Evolutionary conservation across 1,284 basidiomycete genomes (phyloP).

Genomic region (Trichosporon sp.): DNA sequence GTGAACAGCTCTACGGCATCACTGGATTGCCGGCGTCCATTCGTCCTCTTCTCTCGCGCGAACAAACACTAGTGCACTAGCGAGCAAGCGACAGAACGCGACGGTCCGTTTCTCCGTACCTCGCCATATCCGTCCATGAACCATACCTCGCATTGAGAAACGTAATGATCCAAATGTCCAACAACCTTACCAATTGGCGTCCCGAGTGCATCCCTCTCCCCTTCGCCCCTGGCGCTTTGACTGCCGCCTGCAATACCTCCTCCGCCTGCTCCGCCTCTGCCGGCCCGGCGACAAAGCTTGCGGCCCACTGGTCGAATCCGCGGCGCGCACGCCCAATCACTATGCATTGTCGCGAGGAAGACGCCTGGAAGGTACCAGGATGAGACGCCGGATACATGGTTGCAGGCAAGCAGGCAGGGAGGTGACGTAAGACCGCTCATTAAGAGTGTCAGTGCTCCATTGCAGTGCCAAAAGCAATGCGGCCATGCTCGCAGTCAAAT

Average conservation of each 20-base stretch:
- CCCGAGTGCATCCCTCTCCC: background rate
- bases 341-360: background rate
- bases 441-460: conserved; percentile 1
- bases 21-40: background rate
- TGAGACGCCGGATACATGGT: background rate
- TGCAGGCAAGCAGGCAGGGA: background rate
- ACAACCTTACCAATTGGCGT: background rate
- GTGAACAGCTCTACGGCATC: background rate
- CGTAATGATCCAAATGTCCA: background rate
- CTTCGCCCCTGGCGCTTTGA: background rate
- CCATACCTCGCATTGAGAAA: background rate
- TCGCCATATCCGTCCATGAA: background rate
- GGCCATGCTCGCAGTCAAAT: background rate
- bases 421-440: background rate
- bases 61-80: background rate
- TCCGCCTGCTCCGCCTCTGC: too few relatives aligned
- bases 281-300: conserved; percentile 1
- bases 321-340: background rate
- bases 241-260: background rate
- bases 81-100: background rate
- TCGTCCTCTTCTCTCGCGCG: too few relatives aligned
- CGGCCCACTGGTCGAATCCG: background rate
- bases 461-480: background rate
- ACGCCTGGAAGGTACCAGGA: background rate
- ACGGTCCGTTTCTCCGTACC: background rate